These are phyloP conservation scores for Myriosclerotinia curreyana DNA, from an alignment of 2,329 filamentous ascomycete species.

Conservation along the genomic window DNA sequence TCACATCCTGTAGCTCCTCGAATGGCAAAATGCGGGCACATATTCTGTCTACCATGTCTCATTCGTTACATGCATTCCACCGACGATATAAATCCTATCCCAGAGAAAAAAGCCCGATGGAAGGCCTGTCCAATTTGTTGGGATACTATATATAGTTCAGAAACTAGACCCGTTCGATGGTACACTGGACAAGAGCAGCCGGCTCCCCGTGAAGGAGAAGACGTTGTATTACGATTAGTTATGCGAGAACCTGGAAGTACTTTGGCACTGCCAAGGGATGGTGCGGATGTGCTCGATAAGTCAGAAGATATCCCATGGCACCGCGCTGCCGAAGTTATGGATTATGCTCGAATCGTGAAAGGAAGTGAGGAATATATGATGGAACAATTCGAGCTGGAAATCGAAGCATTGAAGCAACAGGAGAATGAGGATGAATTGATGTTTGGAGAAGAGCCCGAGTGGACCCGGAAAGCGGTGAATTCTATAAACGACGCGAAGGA, in stretches of 20 bases:
- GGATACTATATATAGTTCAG: constrained; percentile 87
- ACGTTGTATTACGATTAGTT: constrained; percentile 85
- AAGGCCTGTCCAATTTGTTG: constrained; percentile 97
- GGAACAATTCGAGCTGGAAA: constrained; percentile 75
- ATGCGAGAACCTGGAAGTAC: constrained; percentile 77
- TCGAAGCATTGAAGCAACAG: constrained; percentile 69
- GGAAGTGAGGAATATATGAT: constrained; percentile 86
- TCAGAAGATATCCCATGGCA: constrained; percentile 89
- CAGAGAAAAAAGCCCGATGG: constrained; percentile 72
- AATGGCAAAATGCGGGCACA: constrained; percentile 96
- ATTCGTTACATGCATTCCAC: constrained; percentile 93
- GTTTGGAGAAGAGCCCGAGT: constrained; percentile 90
- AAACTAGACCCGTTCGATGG: constrained; percentile 85
- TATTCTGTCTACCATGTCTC: constrained; percentile 90
- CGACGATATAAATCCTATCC: constrained; percentile 58
- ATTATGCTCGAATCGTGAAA: constrained; percentile 95
- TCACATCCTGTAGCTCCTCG: constrained; percentile 88
- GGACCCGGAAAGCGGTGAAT: constrained; percentile 80
- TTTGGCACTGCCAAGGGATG: constrained; percentile 80
- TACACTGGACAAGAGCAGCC: constrained; percentile 85
- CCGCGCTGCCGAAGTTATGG: constrained; percentile 86
- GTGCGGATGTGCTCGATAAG: constrained; percentile 63
- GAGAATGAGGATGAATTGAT: constrained; percentile 86
- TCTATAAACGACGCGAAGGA: constrained; percentile 74
- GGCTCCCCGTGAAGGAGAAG: constrained; percentile 76